Evolutionary conservation across 352 stramenopile species (phyloP).

Genomic region (Peronospora farinosa): DNA sequence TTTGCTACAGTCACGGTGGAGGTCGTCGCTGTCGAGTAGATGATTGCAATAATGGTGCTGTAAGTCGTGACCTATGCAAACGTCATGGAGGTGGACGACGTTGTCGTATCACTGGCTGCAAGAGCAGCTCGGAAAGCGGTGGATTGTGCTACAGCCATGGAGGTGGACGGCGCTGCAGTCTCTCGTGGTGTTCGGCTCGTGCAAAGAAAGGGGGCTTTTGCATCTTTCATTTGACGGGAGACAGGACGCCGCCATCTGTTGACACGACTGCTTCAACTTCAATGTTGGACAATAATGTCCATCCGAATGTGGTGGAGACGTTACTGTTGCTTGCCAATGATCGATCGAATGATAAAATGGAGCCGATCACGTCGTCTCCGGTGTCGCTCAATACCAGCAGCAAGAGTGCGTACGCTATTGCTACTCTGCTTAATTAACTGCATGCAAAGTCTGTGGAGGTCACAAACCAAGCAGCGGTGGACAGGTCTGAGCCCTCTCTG

Average conservation of each 20-base stretch:
- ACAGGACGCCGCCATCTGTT: conserved; percentile 19
- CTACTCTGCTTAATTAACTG: conserved; percentile 47
- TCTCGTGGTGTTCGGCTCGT: conserved; percentile 62
- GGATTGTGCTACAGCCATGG: conserved; percentile 75
- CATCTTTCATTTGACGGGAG: conserved; percentile 43
- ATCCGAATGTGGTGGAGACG: conserved; percentile 55
- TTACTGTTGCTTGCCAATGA: conserved; percentile 56
- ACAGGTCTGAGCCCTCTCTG: conserved; percentile 3
- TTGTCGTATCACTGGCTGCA: conserved; percentile 59
- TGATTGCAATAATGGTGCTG: conserved; percentile 60
- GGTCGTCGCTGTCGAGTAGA: conserved; percentile 58
- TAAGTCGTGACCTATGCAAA: conserved; percentile 80
- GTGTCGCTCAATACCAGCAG: conserved; percentile 1
- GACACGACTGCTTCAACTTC: conserved; percentile 3
- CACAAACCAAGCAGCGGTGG: background rate
- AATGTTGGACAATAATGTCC: conserved; percentile 10
- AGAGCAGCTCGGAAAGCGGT: conserved; percentile 66
- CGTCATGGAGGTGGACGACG: conserved; percentile 65
- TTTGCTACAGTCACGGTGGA: conserved; percentile 75
- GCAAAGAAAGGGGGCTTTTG: conserved; percentile 76
- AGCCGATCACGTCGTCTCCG: background rate
- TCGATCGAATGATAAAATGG: conserved; percentile 10
- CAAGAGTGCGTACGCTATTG: conserved; percentile 41
- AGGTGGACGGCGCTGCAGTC: conserved; percentile 54
- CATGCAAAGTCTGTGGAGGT: conserved; percentile 3